Conservation (phyloP, 768 basidiomycete species). For the Boletus speciosus region DNA sequence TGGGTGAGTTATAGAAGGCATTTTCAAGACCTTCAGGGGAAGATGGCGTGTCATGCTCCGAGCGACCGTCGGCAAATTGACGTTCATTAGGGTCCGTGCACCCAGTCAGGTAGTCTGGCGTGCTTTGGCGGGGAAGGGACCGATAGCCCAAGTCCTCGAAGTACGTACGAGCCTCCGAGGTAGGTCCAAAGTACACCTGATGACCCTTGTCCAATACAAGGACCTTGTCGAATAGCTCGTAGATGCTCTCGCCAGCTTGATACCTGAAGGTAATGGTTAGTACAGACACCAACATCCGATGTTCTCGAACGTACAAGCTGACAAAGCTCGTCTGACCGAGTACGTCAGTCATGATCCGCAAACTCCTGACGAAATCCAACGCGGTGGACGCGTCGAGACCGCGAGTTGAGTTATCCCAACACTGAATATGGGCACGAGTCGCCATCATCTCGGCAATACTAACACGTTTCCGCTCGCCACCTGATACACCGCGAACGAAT, state of each 20-base stretch:
- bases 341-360: conserved; percentile 83
- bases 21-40: conserved; percentile 65
- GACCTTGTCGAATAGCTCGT: conserved; percentile 83
- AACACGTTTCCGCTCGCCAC: conserved; percentile 77
- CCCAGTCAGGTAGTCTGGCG: conserved; percentile 81
- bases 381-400: conserved; percentile 86
- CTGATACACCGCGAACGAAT: conserved; percentile 77
- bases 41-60: conserved; percentile 53
- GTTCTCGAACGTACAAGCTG: conserved; percentile 48
- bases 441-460: conserved; percentile 88
- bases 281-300: background rate
- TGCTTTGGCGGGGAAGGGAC: conserved; percentile 76
- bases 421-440: conserved; percentile 73
- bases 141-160: conserved; percentile 74
- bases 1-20: conserved; percentile 53
- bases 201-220: conserved; percentile 77
- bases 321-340: conserved; percentile 78
- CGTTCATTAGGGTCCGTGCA: conserved; percentile 86
- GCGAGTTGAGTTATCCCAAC: conserved; percentile 81
- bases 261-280: conserved; percentile 39
- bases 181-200: conserved; percentile 78
- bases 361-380: conserved; percentile 75
- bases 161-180: conserved; percentile 69
- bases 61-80: conserved; percentile 63
- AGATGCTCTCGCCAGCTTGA: conserved; percentile 79